phyloP scores from a whole-genome alignment of 768 basidiomycete genomes.

The Mycena galopus region DNA sequence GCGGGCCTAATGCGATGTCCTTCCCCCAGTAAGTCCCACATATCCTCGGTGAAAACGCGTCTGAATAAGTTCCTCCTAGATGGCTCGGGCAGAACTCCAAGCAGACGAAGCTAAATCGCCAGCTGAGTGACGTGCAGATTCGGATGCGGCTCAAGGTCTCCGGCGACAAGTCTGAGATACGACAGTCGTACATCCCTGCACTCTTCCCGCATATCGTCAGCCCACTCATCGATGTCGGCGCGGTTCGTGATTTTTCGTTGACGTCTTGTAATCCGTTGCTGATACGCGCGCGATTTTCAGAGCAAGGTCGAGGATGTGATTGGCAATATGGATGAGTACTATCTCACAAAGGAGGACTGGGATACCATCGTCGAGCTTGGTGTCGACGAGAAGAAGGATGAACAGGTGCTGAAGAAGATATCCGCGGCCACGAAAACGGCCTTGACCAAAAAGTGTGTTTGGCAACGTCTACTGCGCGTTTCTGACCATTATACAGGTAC shows the following conservation, averaged over 20 bases:
- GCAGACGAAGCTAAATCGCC: slow-evolving; percentile 82
- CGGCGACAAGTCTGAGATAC: slow-evolving; percentile 89
- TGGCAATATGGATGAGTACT: slow-evolving; percentile 93
- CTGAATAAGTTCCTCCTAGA: slow-evolving; percentile 56
- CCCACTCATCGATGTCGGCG: slow-evolving; percentile 81
- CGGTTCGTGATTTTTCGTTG: slow-evolving; percentile 64
- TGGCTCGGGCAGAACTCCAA: slow-evolving; percentile 99
- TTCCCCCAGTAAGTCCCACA: slow-evolving; percentile 91
- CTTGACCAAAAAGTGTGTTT: slow-evolving; percentile 85
- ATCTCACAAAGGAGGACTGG: slow-evolving; percentile 95
- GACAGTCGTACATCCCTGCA: slow-evolving; percentile 93
- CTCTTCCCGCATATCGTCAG: slow-evolving; percentile 84
- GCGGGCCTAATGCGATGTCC: slow-evolving; percentile 73
- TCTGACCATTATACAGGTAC: slow-evolving; percentile 67
- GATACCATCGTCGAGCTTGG: slow-evolving; percentile 96
- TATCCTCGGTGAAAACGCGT: slow-evolving; percentile 31
- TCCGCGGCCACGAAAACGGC: slow-evolving; percentile 83
- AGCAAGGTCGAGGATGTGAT: slow-evolving; percentile 87
- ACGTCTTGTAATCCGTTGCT: neutral
- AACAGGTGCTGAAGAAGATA: slow-evolving; percentile 85
- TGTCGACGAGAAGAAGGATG: slow-evolving; percentile 83
- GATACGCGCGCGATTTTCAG: slow-evolving; percentile 55
- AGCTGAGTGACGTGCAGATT: slow-evolving; percentile 91
- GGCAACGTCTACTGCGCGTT: neutral
- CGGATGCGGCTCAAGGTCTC: slow-evolving; percentile 96